Conservation (phyloP, 2,329 filamentous ascomycete species). For the Rugonectria rugulosa region DNA sequence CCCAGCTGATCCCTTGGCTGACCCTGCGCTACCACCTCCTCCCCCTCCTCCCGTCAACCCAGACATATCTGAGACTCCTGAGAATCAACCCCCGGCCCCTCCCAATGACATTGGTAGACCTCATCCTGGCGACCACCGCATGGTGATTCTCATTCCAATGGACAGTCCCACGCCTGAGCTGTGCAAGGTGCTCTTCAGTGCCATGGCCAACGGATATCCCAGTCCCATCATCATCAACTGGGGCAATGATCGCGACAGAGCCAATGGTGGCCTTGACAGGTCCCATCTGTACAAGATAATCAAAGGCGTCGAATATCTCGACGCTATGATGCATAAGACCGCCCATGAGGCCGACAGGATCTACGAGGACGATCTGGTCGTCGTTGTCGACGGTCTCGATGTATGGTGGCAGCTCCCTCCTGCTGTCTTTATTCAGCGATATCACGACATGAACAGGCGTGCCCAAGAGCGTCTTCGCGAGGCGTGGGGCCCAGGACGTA, state of each 20-base stretch:
- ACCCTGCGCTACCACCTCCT: not conserved
- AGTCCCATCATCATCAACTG: constrained; percentile 40
- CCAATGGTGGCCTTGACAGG: constrained; percentile 20
- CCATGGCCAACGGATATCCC: constrained; percentile 36
- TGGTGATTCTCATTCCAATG: constrained; percentile 28
- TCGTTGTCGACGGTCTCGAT: constrained; percentile 39
- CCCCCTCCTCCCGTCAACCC: not conserved
- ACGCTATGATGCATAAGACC: constrained; percentile 1
- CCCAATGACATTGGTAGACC: not conserved
- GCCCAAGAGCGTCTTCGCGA: constrained; percentile 23
- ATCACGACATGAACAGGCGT: constrained; percentile 27
- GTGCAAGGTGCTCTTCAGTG: constrained; percentile 38
- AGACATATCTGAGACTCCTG: too few species aligned
- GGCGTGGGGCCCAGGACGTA: not conserved
- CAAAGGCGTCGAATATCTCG: constrained; percentile 37
- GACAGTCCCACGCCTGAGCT: constrained; percentile 33
- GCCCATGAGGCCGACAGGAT: constrained; percentile 21
- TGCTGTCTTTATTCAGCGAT: constrained; percentile 36
- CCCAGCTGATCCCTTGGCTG: not conserved
- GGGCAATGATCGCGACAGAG: constrained; percentile 24
- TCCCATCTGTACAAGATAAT: constrained; percentile 40
- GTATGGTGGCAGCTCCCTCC: constrained; percentile 42
- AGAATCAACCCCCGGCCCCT: too few species aligned
- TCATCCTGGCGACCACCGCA: constrained; percentile 20
- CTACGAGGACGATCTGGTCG: constrained; percentile 33